Base-by-base conservation (phyloP, 2,329 filamentous ascomycete genomes). In the Neocucurbitaria cava region DNA sequence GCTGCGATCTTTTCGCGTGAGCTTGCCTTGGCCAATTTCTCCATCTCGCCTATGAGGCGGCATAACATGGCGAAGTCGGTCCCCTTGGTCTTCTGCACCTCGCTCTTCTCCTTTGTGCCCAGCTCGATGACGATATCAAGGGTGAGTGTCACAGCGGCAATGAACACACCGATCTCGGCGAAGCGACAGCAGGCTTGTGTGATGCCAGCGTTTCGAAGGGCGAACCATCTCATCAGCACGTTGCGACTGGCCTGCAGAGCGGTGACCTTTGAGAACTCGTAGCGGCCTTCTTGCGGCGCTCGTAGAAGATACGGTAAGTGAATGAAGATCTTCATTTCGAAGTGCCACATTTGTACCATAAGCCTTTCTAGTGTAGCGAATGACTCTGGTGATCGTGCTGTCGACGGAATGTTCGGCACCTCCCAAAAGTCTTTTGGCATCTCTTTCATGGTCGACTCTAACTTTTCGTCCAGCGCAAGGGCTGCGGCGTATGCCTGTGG, bases 1-100 rank as follows among this genome's bases (percentile, higher is more conserved):
- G 54, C 64, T 8, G 72, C 72, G 39, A 73, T 71, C 55, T 66
- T 70, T 56, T 74, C 71, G n/a, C 72, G 66, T 15, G 66, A 21
- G 23, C 66, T 72, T 4, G 65, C 54, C 18, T 67, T 68, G 30
- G 61, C 68, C 1, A 75, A 56, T 47, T 73, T 73, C 40, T 75
- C 72, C 71, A 74, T 68, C 43, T 75, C 72, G 23, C 60, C 59
- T 21, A 75, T 71, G 15, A 75, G 61, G 0, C 71, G 66, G 40
- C 71, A 74, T 2, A 75, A 53, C 68, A 75, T 74, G 17, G 66
- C 69, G 46, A 75, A 75, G 58, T 75, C 72, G 20, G 66, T 70
- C 17, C 70, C 69, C 45, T 72, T 71, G 20, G 56, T 65, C 45
- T 68, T 71, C 42, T 73, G 64, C 13, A 75, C 72, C 39, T 72